Evolutionary conservation across 305 asterid genomes (phyloP).

Genomic region (Nicotiana rustica): DNA sequence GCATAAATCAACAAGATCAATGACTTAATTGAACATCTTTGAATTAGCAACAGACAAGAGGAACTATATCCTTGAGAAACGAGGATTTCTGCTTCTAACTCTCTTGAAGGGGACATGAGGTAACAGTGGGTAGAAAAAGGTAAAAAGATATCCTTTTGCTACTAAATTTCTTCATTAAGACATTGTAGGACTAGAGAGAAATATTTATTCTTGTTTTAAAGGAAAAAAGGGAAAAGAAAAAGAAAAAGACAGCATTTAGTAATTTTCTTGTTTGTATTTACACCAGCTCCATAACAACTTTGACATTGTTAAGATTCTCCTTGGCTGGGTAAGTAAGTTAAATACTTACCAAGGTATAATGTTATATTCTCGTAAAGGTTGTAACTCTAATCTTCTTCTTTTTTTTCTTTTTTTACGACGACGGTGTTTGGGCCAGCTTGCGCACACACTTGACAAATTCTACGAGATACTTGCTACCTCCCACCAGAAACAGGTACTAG

Average conservation of each 20-base stretch:
- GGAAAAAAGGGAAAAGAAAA: not conserved
- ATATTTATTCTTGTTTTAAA: not conserved
- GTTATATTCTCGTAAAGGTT: constrained; percentile 3
- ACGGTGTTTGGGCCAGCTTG: no score
- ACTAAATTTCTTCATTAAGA: not conserved
- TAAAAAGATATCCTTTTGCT: not conserved
- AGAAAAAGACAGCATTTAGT: not conserved
- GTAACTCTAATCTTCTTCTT: not conserved
- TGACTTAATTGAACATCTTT: constrained; percentile 4
- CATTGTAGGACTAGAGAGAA: not conserved
- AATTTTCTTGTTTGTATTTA: constrained; percentile 2
- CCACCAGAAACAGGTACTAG: no score
- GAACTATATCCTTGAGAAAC: not conserved
- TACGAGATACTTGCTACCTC: no score
- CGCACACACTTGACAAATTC: no score
- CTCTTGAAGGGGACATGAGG: constrained; percentile 14
- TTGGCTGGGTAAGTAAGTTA: not conserved
- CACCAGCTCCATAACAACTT: not conserved
- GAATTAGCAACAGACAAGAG: not conserved
- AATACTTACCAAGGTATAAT: not conserved
- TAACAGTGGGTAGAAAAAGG: not conserved
- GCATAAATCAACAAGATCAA: not conserved
- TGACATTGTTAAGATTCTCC: constrained; percentile 16
- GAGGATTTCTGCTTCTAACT: not conserved
- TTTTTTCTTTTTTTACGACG: no score